A percentile compares a stretch with the other conserved stretches of the same genome.
Evolutionary conservation across 306 rosid genomes (phyloP).

Genomic region (Glycine tomentella): DNA sequence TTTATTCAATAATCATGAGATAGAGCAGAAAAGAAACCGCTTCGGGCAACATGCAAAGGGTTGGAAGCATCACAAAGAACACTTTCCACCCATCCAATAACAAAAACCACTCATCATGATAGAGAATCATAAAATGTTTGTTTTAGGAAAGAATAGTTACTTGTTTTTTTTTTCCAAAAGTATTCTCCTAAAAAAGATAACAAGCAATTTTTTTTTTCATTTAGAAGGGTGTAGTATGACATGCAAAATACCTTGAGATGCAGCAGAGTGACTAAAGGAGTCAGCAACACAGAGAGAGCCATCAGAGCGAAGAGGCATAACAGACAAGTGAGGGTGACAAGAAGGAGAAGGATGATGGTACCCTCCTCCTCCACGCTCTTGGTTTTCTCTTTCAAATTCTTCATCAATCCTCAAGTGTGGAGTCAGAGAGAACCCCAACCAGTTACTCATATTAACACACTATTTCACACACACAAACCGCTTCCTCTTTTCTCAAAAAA

Average conservation of each 20-base stretch:
- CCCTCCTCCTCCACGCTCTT: conserved; percentile 46
- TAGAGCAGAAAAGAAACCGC: not conserved
- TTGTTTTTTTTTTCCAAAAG: not conserved
- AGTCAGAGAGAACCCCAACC: conserved; percentile 94
- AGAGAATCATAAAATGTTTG: not conserved
- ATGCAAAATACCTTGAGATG: conserved; percentile 70
- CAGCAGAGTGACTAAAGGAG: conserved; percentile 57
- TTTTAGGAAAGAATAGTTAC: not conserved
- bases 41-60: conserved; percentile 50
- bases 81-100: not conserved
- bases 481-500: conserved; percentile 42
- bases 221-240: not conserved
- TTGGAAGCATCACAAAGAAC: not conserved
- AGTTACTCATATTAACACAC: conserved; percentile 69
- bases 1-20: conserved; percentile 14
- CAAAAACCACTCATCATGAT: too few species aligned
- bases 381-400: conserved; percentile 64
- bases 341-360: conserved; percentile 12
- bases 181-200: not conserved
- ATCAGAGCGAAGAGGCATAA: conserved; percentile 91
- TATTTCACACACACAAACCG: not conserved
- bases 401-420: conserved; percentile 92
- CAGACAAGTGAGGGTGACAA: conserved; percentile 58
- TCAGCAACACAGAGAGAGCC: conserved; percentile 87
- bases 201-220: not conserved